A percentile compares a stretch with the other conserved stretches of the same genome.
These are phyloP conservation scores for Prototheca stagnorum DNA, from an alignment of 163 green algal species.

Conservation along the genomic window DNA sequence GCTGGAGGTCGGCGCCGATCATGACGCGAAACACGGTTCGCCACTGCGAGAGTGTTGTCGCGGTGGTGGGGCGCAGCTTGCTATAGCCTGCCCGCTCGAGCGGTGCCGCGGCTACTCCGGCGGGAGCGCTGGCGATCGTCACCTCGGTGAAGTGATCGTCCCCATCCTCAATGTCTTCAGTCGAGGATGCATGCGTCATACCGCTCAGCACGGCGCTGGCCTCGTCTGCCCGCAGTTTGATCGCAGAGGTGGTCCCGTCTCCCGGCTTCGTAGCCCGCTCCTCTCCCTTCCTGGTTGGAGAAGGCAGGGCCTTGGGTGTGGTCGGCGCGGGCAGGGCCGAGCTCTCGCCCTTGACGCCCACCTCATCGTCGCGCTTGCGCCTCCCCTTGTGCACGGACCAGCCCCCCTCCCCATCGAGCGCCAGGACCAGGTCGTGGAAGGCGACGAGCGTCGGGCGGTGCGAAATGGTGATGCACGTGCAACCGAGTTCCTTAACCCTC, in stretches of 20 bases:
- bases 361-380: slow-evolving; percentile 5
- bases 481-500: slow-evolving; percentile 38
- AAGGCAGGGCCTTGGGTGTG: no score
- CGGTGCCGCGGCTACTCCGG: no score
- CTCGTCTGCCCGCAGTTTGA: slow-evolving; percentile 3
- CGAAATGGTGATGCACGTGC: slow-evolving; percentile 67
- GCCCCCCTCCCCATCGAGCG: slow-evolving; percentile 61
- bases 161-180: no score
- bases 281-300: no score
- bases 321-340: no score
- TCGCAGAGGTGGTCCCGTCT: not conserved
- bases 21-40: slow-evolving; percentile 20
- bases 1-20: slow-evolving; percentile 7
- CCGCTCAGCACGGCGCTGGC: slow-evolving; percentile 14
- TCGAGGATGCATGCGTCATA: no score
- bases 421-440: slow-evolving; percentile 63
- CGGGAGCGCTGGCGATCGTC: no score
- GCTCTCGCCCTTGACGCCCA: no score
- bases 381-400: slow-evolving; percentile 43
- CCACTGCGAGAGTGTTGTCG: slow-evolving; percentile 9
- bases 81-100: no score
- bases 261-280: no score
- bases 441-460: slow-evolving; percentile 61
- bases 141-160: no score
- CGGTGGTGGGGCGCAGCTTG: not conserved